phyloP scores from a whole-genome alignment of 768 basidiomycete species.

The Cystoderma amianthinum region DNA sequence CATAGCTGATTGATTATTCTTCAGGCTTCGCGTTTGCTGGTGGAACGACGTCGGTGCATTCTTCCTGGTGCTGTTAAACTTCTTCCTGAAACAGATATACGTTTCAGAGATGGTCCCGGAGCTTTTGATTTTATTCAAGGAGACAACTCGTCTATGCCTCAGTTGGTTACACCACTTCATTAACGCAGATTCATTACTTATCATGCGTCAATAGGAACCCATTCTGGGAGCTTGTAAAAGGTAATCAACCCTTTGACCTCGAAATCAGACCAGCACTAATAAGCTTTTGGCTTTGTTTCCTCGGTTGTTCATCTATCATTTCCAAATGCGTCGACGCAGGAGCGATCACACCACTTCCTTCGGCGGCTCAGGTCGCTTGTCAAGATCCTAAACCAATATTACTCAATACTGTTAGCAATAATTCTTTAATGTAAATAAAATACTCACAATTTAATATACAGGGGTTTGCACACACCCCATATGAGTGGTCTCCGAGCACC shows the following conservation, averaged over 20 bases:
- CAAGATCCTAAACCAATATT: slow-evolving; percentile 77
- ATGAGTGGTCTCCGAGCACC: slow-evolving; percentile 68
- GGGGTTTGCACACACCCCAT: slow-evolving; percentile 64
- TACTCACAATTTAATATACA: slow-evolving; percentile 13
- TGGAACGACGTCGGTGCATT: slow-evolving; percentile 59
- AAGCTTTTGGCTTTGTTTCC: slow-evolving; percentile 1
- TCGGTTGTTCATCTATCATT: slow-evolving; percentile 1
- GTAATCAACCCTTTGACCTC: slow-evolving; percentile 20
- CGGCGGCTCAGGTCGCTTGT: slow-evolving; percentile 56
- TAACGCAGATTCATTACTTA: not conserved
- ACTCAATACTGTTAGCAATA: slow-evolving; percentile 53
- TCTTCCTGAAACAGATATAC: not conserved
- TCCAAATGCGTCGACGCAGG: no score
- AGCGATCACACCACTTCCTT: slow-evolving; percentile 59
- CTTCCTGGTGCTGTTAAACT: not conserved
- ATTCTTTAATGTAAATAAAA: slow-evolving; percentile 7
- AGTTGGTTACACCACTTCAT: slow-evolving; percentile 28
- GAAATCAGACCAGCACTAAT: slow-evolving; percentile 2
- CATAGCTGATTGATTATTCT: slow-evolving; percentile 4
- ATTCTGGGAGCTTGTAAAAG: slow-evolving; percentile 78
- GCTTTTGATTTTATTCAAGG: slow-evolving; percentile 76
- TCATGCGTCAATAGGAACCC: slow-evolving; percentile 44
- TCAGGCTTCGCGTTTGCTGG: slow-evolving; percentile 72
- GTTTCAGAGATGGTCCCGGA: slow-evolving; percentile 67
- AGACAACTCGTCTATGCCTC: slow-evolving; percentile 49